Evolutionary conservation across 495 filamentous ascomycete genomes (phyloP).

Genomic region (Mycothermus thermophilus): DNA sequence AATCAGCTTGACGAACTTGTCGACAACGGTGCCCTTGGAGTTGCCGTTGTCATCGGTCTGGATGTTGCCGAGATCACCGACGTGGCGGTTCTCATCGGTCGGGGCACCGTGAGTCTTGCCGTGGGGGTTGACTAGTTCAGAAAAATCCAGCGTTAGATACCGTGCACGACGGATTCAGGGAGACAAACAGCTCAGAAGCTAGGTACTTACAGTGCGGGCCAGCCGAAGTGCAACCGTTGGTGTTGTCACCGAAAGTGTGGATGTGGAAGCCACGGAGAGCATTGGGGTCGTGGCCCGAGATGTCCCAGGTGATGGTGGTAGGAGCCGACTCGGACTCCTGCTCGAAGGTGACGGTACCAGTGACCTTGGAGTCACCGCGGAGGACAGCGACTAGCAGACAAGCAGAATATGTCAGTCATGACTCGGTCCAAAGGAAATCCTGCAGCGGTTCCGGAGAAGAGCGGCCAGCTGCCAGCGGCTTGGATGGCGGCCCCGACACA

Average conservation of each 20-base stretch:
- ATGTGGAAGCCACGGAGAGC: conserved; percentile 96
- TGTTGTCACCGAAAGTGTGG: conserved; percentile 98
- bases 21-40: conserved; percentile 57
- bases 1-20: conserved; percentile 83
- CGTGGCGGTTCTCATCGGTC: conserved; percentile 68
- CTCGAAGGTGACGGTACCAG: conserved; percentile 88
- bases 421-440: background rate
- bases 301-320: conserved; percentile 84
- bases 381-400: conserved; percentile 83
- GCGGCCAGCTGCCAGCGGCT: no score
- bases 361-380: conserved; percentile 90
- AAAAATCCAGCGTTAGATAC: background rate
- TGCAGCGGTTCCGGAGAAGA: background rate
- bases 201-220: conserved; percentile 76
- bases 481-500: no score
- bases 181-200: no score
- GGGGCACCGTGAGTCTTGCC: conserved; percentile 85
- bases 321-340: conserved; percentile 65
- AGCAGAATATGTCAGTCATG: conserved; percentile 16
- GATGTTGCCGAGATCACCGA: conserved; percentile 95
- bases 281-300: conserved; percentile 83
- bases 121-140: conserved; percentile 76
- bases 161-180: no score
- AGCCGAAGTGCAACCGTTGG: conserved; percentile 96
- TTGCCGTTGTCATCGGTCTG: conserved; percentile 86